Percentiles rank a stretch among this genome's conserved stretches.
These are phyloP conservation scores for Ascochyta fabae DNA, from an alignment of 2,329 filamentous ascomycete species.

Conservation along the genomic window DNA sequence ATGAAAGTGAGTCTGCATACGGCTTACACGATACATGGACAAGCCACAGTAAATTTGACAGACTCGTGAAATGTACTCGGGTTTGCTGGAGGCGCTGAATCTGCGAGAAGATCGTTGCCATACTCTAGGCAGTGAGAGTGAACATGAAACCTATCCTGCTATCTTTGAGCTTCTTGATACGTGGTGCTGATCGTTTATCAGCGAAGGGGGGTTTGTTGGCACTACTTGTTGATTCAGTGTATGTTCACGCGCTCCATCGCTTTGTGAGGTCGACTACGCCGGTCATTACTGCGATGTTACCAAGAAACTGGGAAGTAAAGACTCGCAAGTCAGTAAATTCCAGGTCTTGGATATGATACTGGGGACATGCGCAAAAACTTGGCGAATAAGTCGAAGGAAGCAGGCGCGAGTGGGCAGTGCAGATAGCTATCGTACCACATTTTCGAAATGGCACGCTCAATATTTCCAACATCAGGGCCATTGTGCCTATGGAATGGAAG, in stretches of 20 bases:
- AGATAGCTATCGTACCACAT: not conserved
- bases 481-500: not conserved
- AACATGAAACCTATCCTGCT: not conserved
- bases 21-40: not conserved
- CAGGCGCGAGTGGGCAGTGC: not conserved
- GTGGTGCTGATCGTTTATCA: not conserved
- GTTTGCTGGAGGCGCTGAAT: not conserved
- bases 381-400: not conserved
- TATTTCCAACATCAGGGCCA: not conserved
- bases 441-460: not conserved
- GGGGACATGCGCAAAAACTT: not conserved
- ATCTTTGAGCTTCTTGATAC: not conserved
- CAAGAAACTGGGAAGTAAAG: not conserved
- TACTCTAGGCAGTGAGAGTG: too few species aligned
- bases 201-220: not conserved
- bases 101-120: not conserved
- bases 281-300: not conserved
- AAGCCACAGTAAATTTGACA: not conserved
- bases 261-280: not conserved
- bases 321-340: not conserved
- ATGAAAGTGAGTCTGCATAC: not conserved
- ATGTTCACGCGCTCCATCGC: not conserved
- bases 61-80: not conserved
- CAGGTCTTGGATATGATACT: not conserved
- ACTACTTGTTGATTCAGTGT: not conserved